Conservation (phyloP, 176 grass and related monocot species). For the Raddia distichophylla region DNA sequence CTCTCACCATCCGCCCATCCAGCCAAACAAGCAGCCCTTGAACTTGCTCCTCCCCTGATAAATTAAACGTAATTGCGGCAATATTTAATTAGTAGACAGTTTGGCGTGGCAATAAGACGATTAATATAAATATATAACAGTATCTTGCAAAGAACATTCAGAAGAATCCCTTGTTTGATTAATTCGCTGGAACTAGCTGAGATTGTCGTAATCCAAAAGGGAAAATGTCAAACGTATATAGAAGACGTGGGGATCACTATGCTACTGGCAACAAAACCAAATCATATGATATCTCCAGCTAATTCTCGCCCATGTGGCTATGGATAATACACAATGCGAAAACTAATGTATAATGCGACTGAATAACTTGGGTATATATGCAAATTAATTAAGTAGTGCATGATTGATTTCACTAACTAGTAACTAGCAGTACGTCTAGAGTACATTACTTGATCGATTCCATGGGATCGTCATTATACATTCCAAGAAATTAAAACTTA, state of each 20-base stretch:
- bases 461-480: background rate
- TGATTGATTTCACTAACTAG: background rate
- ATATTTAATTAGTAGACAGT: background rate
- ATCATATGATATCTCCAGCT: constrained; percentile 10
- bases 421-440: too few species aligned
- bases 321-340: background rate
- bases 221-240: background rate
- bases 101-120: background rate
- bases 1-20: constrained; percentile 40
- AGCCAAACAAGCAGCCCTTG: constrained; percentile 52
- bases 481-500: too few species aligned
- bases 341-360: background rate
- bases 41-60: constrained; percentile 27
- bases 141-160: background rate
- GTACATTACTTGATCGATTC: background rate
- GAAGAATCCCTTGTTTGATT: background rate
- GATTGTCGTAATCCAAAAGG: background rate
- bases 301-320: background rate
- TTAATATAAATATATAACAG: background rate
- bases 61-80: constrained; percentile 1
- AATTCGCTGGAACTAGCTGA: background rate
- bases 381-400: background rate
- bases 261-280: background rate
- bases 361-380: background rate
- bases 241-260: constrained; percentile 6